Evolutionary conservation across 208 protist genomes (phyloP).

Genomic region (Histomonas meleagridis): DNA sequence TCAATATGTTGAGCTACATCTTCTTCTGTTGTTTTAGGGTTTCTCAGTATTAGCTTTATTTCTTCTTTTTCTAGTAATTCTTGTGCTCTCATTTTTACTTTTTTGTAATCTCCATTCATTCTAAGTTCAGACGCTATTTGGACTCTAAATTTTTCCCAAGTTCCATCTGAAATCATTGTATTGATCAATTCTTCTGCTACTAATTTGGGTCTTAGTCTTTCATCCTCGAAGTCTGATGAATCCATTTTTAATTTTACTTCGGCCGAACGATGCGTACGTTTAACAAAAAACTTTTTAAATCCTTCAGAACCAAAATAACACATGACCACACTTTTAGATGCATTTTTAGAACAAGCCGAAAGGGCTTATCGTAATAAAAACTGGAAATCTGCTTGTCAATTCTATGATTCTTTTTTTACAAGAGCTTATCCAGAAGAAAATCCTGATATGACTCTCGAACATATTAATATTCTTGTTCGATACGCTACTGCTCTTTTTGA

Average conservation of each 20-base stretch:
- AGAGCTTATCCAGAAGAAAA: neutral
- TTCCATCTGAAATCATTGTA: neutral
- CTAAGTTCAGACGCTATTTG: neutral
- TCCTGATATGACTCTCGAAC: neutral
- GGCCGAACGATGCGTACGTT: too few relatives aligned
- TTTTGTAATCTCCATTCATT: neutral
- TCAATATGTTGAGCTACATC: neutral
- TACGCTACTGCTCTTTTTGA: neutral
- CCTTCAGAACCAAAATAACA: too few relatives aligned
- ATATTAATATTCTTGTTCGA: neutral
- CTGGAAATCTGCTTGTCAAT: neutral
- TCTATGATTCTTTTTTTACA: neutral
- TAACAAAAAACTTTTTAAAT: too few relatives aligned
- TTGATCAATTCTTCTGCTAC: neutral
- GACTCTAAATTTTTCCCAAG: neutral
- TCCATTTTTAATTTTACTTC: conserved; percentile 1
- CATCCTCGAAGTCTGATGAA: neutral
- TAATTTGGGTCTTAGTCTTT: neutral
- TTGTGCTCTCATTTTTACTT: neutral
- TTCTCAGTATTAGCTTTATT: neutral
- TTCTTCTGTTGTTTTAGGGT: neutral
- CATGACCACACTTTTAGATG: neutral
- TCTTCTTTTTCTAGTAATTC: neutral
- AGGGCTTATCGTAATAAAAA: neutral
- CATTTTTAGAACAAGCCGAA: neutral